Evolutionary conservation across 352 stramenopile genomes (phyloP).

Genomic region (Globisporangium mamillatum): DNA sequence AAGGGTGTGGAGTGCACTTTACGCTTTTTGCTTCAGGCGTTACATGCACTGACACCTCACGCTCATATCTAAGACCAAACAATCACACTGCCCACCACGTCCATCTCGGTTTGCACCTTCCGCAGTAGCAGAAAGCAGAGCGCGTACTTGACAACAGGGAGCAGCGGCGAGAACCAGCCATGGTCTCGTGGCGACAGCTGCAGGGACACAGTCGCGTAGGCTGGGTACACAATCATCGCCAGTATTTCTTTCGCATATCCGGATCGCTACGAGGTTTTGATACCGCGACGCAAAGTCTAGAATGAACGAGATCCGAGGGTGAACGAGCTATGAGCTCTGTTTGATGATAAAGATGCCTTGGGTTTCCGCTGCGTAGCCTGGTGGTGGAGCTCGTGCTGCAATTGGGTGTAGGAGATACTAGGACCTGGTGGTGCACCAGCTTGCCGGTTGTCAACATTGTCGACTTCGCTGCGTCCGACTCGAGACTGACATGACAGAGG

Average conservation of each 20-base stretch:
- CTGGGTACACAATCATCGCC: conserved; percentile 28
- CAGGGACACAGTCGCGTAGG: conserved; percentile 30
- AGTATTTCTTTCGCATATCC: conserved; percentile 12
- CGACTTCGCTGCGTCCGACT: neutral
- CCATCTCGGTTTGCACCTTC: conserved; percentile 20
- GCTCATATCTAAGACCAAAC: too few relatives aligned
- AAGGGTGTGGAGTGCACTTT: too few relatives aligned
- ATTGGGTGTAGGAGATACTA: neutral
- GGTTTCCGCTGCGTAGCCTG: neutral
- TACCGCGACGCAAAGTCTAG: conserved; percentile 7
- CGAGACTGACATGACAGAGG: neutral
- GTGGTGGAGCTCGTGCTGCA: neutral
- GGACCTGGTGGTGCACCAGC: neutral
- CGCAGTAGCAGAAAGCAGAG: conserved; percentile 22
- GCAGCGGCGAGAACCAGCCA: conserved; percentile 29
- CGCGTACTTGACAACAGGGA: conserved; percentile 28
- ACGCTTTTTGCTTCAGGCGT: too few relatives aligned
- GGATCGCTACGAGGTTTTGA: conserved; percentile 8
- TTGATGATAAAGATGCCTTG: neutral
- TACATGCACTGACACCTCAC: too few relatives aligned
- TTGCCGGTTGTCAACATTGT: neutral
- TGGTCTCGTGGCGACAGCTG: conserved; percentile 21
- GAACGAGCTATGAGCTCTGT: neutral
- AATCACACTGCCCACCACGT: conserved; percentile 19
- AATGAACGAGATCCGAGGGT: conserved; percentile 2